phyloP scores from a whole-genome alignment of 768 basidiomycete species.

The Podaxis carcinomalis region DNA sequence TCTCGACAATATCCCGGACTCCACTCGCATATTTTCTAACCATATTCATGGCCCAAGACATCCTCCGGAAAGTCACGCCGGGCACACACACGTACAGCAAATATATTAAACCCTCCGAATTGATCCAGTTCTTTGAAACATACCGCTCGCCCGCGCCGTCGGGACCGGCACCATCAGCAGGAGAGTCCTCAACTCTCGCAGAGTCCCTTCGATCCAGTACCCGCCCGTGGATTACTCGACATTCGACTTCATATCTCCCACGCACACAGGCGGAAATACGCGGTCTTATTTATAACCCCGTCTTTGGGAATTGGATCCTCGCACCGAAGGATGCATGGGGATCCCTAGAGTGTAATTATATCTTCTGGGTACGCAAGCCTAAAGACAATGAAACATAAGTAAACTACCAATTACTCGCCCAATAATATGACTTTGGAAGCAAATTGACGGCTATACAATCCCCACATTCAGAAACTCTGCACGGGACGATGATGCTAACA shows the following conservation, averaged over 20 bases:
- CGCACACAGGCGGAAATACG: conserved; percentile 75
- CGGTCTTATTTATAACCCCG: conserved; percentile 73
- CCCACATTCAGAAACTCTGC: not conserved
- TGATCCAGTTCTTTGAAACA: conserved; percentile 74
- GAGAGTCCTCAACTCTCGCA: conserved; percentile 11
- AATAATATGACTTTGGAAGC: not conserved
- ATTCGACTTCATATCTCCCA: conserved; percentile 41
- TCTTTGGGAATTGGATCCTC: conserved; percentile 66
- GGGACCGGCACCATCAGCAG: not conserved
- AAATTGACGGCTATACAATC: not conserved
- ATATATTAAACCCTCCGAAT: conserved; percentile 83
- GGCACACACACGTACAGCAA: conserved; percentile 94
- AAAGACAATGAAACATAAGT: not conserved
- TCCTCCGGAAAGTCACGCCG: conserved; percentile 72
- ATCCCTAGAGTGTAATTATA: conserved; percentile 65
- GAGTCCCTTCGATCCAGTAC: conserved; percentile 13
- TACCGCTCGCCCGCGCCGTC: conserved; percentile 32
- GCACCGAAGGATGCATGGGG: conserved; percentile 54
- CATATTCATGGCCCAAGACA: conserved; percentile 70
- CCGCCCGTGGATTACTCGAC: conserved; percentile 55
- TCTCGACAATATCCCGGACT: conserved; percentile 89
- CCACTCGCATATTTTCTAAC: conserved; percentile 47
- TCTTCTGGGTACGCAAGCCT: conserved; percentile 87
- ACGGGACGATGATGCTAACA: not conserved
- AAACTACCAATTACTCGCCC: not conserved